A percentile compares a stretch with the other conserved stretches of the same genome.
Conservation (phyloP, 495 filamentous ascomycete genomes). For the Podospora bellae-mahoneyi region DNA sequence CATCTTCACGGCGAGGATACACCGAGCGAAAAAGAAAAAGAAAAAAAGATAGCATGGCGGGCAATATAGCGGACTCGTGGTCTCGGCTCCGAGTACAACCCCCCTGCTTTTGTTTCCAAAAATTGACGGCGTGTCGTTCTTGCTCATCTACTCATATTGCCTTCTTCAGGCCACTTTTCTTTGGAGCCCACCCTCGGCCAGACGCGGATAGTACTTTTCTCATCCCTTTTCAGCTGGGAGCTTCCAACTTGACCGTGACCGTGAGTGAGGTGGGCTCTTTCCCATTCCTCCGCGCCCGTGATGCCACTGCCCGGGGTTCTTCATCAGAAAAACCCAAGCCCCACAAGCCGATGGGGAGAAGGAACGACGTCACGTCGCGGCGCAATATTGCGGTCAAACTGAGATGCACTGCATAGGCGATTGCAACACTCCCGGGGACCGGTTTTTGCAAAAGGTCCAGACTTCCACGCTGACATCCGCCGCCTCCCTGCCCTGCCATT, state of each 20-base stretch:
- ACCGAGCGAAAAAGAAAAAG: slow-evolving; percentile 5
- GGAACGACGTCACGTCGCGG: slow-evolving; percentile 12
- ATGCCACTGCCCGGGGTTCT: slow-evolving; percentile 16
- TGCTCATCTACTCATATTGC: background rate
- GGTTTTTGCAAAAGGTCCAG: slow-evolving; percentile 13
- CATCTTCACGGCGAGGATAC: slow-evolving; percentile 15
- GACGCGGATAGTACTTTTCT: background rate
- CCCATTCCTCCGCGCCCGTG: background rate
- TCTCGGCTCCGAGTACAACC: slow-evolving; percentile 24
- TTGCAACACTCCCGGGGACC: slow-evolving; percentile 27
- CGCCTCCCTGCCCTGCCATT: slow-evolving; percentile 9
- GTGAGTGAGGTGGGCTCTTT: too few relatives aligned
- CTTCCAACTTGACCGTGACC: background rate
- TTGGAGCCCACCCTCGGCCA: background rate
- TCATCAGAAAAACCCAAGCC: slow-evolving; percentile 6
- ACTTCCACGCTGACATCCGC: slow-evolving; percentile 15
- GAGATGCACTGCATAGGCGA: slow-evolving; percentile 29
- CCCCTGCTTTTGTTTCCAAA: slow-evolving; percentile 22
- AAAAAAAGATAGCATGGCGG: slow-evolving; percentile 16
- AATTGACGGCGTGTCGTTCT: slow-evolving; percentile 15
- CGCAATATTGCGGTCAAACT: slow-evolving; percentile 20
- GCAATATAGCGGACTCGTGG: slow-evolving; percentile 26
- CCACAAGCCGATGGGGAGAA: slow-evolving; percentile 9
- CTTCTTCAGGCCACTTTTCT: background rate
- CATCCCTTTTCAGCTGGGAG: slow-evolving; percentile 1